A percentile compares a stretch with the other conserved stretches of the same genome.
These are phyloP conservation scores for Scytalidium sp. DNA, from an alignment of 2,329 filamentous ascomycete genomes.

Conservation along the genomic window DNA sequence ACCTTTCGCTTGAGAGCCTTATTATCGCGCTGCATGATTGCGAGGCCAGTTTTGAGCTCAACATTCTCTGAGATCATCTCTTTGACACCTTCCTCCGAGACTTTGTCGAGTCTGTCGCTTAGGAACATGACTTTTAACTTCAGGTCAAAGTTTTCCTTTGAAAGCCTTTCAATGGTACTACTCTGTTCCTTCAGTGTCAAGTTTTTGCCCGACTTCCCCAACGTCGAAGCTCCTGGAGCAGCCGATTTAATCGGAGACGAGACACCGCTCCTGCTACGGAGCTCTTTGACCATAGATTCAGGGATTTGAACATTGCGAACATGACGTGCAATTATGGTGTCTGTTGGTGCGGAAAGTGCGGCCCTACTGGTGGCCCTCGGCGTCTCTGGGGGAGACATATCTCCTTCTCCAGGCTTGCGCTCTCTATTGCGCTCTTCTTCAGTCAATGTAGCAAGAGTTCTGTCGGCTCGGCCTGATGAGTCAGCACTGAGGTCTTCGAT, in stretches of 20 bases:
- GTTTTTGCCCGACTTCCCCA: slow-evolving; percentile 59
- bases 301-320: slow-evolving; percentile 89
- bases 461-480: slow-evolving; percentile 32
- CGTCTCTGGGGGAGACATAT: slow-evolving; percentile 57
- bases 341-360: slow-evolving; percentile 63
- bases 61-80: slow-evolving; percentile 99
- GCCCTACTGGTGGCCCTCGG: slow-evolving; percentile 59
- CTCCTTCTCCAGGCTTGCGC: slow-evolving; percentile 46
- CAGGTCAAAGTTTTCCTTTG: slow-evolving; percentile 96
- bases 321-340: slow-evolving; percentile 84
- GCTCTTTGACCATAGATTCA: slow-evolving; percentile 82
- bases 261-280: slow-evolving; percentile 70
- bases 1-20: slow-evolving; percentile 77
- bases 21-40: slow-evolving; percentile 87
- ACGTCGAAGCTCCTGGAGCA: slow-evolving; percentile 45
- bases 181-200: slow-evolving; percentile 96
- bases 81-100: slow-evolving; percentile 94
- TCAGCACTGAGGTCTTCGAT: slow-evolving; percentile 48
- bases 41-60: slow-evolving; percentile 85
- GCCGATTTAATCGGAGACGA: slow-evolving; percentile 54
- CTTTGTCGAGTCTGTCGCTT: slow-evolving; percentile 86
- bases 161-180: slow-evolving; percentile 91
- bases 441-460: slow-evolving; percentile 52
- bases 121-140: slow-evolving; percentile 98
- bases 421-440: slow-evolving; percentile 50